These are phyloP conservation scores for Bruguiera hainesii DNA, from an alignment of 441 rosid genomes.

Conservation along the genomic window DNA sequence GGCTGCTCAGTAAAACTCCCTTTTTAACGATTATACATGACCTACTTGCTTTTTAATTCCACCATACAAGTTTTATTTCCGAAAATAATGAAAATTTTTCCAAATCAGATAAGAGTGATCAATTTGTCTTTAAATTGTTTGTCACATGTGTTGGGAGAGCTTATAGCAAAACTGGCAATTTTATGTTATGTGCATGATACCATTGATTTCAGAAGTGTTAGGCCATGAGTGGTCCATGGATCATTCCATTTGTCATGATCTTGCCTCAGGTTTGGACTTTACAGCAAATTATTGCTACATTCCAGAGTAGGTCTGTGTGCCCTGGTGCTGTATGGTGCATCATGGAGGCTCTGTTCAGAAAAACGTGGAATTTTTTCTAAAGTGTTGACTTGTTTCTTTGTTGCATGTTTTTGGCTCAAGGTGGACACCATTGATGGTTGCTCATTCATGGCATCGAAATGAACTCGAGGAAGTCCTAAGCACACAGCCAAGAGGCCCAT, in stretches of 20 bases:
- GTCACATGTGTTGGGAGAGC: background rate
- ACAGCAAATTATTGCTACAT: background rate
- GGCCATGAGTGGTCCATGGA: too few relatives aligned
- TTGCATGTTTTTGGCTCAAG: slow-evolving; percentile 34
- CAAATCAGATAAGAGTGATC: background rate
- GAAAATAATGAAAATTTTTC: background rate
- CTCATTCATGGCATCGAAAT: slow-evolving; percentile 84
- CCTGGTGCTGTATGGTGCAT: slow-evolving; percentile 1
- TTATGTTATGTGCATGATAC: background rate
- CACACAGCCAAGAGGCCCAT: slow-evolving; percentile 40
- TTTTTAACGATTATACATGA: too few relatives aligned
- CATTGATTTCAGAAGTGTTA: too few relatives aligned
- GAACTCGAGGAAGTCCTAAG: slow-evolving; percentile 73
- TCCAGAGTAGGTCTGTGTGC: background rate
- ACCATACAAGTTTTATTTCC: background rate
- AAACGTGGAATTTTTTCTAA: background rate
- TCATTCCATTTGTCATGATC: too few relatives aligned
- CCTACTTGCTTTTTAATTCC: background rate
- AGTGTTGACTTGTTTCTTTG: slow-evolving; percentile 15
- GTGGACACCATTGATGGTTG: slow-evolving; percentile 91
- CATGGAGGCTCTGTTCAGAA: slow-evolving; percentile 10
- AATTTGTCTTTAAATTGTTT: background rate
- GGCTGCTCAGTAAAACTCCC: too few relatives aligned
- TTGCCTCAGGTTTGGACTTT: too few relatives aligned
- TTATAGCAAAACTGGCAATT: background rate